Base-by-base conservation (phyloP, 2,329 filamentous ascomycete species). In the Pseudocercospora fijiensis region DNA sequence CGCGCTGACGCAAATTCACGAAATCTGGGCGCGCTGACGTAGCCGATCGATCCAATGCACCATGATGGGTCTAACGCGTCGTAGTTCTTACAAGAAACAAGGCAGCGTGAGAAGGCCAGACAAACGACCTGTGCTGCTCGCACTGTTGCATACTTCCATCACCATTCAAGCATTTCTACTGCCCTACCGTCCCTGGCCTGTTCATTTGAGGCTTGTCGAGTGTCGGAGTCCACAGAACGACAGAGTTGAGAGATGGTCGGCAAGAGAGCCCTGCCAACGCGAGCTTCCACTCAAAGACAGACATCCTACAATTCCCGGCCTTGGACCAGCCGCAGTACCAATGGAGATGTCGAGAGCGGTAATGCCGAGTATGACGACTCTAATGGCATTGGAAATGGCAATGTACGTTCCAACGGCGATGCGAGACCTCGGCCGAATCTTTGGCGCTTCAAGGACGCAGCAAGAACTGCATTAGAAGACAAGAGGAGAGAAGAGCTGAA, bases 401-500 rank as follows among this genome's bases (percentile, higher is more conserved):
- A 65, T 58, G 57, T 59, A 51, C 20, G 20, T 56, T 60, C 28
- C 10, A 67, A 68, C 33, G 57, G 64, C 13, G 70, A 71, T 64
- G 58, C 62, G 62, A 49, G 63, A 30, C 47, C 57, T 18, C 37
- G 58, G 8, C 75, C 75, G 8, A 70, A 72, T 4, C 28, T 77
- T 47, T 78, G 73, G 68, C 71, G 76, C 0, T 85, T 84, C 70
- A 78, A 77, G 52, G 83, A 85, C 74, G 79, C 78, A 0, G 78
- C 81, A 22, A 75, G 79, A 26, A 77, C 77, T 13, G 82, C 79
- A 1, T 70, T 84, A 27, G 78, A 80, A 62, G 77, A 81, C 62
- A 73, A 78, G 47, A 78, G 78, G 26, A 76, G 81, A 24, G 74
- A 77, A 13, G 76, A 81, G 20, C 73, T 85, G 70, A 85, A 85